Evolutionary conservation across 441 rosid species (phyloP).

Genomic region (Lagerstroemia fauriei): DNA sequence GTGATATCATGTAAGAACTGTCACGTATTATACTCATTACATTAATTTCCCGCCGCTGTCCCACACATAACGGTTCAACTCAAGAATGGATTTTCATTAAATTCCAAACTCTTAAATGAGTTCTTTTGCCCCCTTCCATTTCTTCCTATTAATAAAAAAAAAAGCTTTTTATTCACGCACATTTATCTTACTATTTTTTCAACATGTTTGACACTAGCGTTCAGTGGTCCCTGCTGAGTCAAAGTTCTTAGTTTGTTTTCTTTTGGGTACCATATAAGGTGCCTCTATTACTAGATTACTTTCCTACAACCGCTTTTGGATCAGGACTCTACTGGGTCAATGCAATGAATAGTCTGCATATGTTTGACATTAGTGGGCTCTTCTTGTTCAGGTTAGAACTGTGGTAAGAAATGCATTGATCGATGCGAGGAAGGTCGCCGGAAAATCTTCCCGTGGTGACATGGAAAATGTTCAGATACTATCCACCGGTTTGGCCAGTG

Average conservation of each 20-base stretch:
- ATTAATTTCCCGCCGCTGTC: no score
- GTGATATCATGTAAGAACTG: no score
- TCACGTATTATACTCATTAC: no score
- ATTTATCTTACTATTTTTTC: background rate
- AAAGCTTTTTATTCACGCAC: background rate
- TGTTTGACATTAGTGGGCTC: background rate
- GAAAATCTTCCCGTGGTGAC: conserved; percentile 61
- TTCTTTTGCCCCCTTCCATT: no score
- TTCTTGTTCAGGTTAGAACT: conserved; percentile 65
- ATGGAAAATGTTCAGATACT: conserved; percentile 75
- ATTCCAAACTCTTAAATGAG: no score
- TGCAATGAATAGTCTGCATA: background rate
- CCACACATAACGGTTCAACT: no score
- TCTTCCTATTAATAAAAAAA: no score
- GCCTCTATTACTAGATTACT: background rate
- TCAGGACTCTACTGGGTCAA: no score
- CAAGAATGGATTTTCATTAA: no score
- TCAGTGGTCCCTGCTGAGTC: background rate
- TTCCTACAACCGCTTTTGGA: background rate
- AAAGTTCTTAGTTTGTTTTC: background rate
- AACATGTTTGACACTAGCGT: no score
- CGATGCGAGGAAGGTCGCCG: conserved; percentile 60
- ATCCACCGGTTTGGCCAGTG: conserved; percentile 78
- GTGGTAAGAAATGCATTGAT: conserved; percentile 73
- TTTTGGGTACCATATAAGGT: background rate